These are phyloP conservation scores for Chaetomium fimeti DNA, from an alignment of 495 filamentous ascomycete species.

Conservation along the genomic window DNA sequence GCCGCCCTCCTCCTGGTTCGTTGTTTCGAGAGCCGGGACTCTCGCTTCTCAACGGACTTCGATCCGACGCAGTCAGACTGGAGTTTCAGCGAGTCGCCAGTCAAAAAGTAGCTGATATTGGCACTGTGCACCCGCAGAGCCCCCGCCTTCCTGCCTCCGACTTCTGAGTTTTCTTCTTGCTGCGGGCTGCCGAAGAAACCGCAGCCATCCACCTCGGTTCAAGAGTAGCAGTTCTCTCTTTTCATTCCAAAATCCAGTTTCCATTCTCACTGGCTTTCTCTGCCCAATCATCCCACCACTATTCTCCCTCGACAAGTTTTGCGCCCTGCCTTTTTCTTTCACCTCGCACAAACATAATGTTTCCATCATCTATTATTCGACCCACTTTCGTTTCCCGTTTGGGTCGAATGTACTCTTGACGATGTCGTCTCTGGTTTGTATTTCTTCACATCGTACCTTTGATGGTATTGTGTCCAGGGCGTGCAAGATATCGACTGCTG, in stretches of 20 bases:
- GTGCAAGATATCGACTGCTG: slow-evolving; percentile 8
- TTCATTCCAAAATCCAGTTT: not conserved
- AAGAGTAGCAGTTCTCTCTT: not conserved
- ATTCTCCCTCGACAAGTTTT: not conserved
- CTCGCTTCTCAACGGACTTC: too few relatives aligned
- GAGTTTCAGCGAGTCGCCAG: too few relatives aligned
- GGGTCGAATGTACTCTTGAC: not conserved
- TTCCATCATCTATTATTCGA: not conserved
- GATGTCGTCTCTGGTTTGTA: slow-evolving; percentile 6
- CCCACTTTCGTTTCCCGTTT: not conserved
- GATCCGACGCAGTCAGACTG: too few relatives aligned
- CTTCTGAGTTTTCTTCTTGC: not conserved
- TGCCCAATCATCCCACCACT: not conserved
- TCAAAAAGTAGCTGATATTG: not conserved
- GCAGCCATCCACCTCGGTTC: slow-evolving; percentile 1
- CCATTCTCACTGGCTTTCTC: not conserved
- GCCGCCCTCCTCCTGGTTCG: too few relatives aligned
- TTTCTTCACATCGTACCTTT: not conserved
- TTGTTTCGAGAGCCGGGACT: too few relatives aligned
- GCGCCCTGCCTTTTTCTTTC: not conserved
- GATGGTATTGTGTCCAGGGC: not conserved
- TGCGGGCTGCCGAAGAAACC: slow-evolving; percentile 5
- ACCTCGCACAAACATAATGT: not conserved
- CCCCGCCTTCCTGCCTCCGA: not conserved
- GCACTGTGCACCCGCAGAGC: not conserved